Evolutionary conservation across 116 monocot species (phyloP), one percentile per base, ranked within the genome.

Genomic region (Dioscorea cayenensis): DNA sequence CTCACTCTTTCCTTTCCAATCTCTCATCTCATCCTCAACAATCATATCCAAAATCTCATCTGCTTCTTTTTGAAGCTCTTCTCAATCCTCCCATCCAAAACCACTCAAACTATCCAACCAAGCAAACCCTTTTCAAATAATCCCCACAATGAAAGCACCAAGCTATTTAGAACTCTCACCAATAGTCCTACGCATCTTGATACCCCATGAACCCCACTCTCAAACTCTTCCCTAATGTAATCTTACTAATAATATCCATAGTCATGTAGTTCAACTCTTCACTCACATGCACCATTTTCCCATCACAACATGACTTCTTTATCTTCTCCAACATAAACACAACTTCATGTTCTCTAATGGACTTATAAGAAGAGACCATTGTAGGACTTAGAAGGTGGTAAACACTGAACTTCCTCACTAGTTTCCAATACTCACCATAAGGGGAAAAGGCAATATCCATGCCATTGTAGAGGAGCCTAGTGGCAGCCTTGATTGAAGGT

Each of bases 331-430:
- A 21, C 55, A 81, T 37, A 17, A 12, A 4, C 2, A 59, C 73
- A 10, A 82, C 76, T 35, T 86, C 82, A 14, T 79, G 76, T 35
- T 65, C 65, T 65, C 65, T 65, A 2, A 65, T 13, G 13, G 14
- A 1, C 18, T 28, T n/a, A 65, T 65, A 35, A 28, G 32, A 65
- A 6, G 14, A 28, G 32, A 65, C 35, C 65, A 11, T 65, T 14
- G 7, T 35, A 11, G 65, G 65, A 28, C 65, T 35, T 6, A 58
- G 8, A 48, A 67, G 48, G 14, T 67, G 3, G 48, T 48, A 20
- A 18, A 48, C 21, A 32, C 21, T 49, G 21, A 48, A 48, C 38
- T 67, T 67, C 43, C 67, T 67, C 20, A 49, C 49, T 10, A 23
- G 67, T 20, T 36, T 38, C 67, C 67, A 67, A 43, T 67, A 69